These are phyloP conservation scores for Aureobasidium vineae DNA, from an alignment of 2,329 filamentous ascomycete genomes.

Conservation along the genomic window DNA sequence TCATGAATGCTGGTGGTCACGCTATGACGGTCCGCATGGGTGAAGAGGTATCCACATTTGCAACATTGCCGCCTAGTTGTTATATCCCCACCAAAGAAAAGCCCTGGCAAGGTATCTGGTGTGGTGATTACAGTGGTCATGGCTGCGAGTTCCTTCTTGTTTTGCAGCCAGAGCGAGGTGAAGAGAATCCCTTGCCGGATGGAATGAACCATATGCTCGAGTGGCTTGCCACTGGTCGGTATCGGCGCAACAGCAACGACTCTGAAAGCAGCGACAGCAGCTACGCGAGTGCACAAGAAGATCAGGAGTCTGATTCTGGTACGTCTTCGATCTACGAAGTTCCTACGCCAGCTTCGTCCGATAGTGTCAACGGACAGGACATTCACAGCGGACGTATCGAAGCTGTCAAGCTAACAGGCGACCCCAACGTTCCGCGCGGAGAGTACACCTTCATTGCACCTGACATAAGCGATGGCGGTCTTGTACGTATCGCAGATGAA, in stretches of 20 bases:
- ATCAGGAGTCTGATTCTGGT: constrained; percentile 23
- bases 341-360: neutral
- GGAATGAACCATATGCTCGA: constrained; percentile 36
- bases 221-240: constrained; percentile 35
- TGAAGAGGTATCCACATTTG: constrained; percentile 60
- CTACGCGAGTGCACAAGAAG: constrained; percentile 25
- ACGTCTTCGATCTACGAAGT: neutral
- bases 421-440: constrained; percentile 83
- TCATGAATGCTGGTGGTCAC: constrained; percentile 29
- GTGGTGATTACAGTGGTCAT: constrained; percentile 84
- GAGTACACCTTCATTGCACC: constrained; percentile 78
- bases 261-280: constrained; percentile 31
- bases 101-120: constrained; percentile 88
- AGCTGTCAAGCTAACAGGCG: constrained; percentile 88
- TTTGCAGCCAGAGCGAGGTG: constrained; percentile 63
- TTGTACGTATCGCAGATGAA: constrained; percentile 63
- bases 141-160: constrained; percentile 86
- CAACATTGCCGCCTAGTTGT: constrained; percentile 69
- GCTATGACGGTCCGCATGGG: constrained; percentile 45
- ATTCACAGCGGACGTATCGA: constrained; percentile 68
- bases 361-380: constrained; percentile 3
- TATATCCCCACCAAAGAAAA: constrained; percentile 79
- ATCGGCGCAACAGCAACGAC: constrained; percentile 29
- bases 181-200: constrained; percentile 42
- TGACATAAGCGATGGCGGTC: constrained; percentile 68